Evolutionary conservation across 805 yeast genomes (phyloP), one percentile per base, ranked within the genome.

Genomic region (Scheffersomyces coipomensis): DNA sequence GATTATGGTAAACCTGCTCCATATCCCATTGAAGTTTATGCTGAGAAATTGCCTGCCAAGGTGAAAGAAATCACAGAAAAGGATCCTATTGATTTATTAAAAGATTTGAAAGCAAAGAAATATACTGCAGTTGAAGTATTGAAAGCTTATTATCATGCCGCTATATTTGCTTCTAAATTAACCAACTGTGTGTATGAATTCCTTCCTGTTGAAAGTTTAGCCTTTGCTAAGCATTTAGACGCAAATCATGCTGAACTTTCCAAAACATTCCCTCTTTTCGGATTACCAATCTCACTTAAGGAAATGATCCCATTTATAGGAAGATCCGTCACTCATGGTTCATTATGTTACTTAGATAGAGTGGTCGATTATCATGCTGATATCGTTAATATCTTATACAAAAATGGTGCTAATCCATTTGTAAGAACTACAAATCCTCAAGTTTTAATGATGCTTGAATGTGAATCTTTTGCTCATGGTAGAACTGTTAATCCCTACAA

Each of bases 391-490:
- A 41, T 44, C 23, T 42, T 55, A 13, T 25, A 39, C 5, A 27
- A 39, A 1, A 33, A 24, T 4, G 61, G 61, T 9, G 59, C 50
- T 4, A 43, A 51, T n/a, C 48, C 50, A 7, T 53, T 39, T 32
- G 49, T 52, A 7, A 49, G 52, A 33, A 53, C 57, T n/a, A 53
- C 56, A 8, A 48, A 44, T 29, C 58, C 61, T 9, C 51, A 44
- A 42, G 38, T 55, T 3, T 43, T 56, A 41, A 54, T 53, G 58
- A 46, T 50, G 42, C 49, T 50, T 5, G 58, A 55, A 30, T 47
- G 51, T 32, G 50, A 44, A 15, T 49, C 55, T 11, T 44, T 40
- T 37, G 22, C 44, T 23, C 48, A 39, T 31, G 60, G 60, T 3
- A 39, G 50, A 29, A 55, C 62, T 2, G 45, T 37, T 11, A 56